Conservation (phyloP, 345 rosid genomes). For the Populus pruinosa region DNA sequence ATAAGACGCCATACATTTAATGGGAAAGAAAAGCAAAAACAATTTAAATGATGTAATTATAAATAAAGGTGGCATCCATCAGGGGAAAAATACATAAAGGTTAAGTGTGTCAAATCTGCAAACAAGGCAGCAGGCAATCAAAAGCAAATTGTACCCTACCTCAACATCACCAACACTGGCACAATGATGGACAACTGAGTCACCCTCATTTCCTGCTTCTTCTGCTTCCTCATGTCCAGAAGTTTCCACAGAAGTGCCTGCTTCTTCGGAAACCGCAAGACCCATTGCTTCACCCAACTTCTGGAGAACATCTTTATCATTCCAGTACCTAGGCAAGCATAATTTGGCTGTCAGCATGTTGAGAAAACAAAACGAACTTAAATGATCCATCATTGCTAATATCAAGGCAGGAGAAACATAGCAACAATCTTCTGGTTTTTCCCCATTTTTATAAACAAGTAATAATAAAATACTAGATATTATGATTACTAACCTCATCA, state of each 20-base stretch:
- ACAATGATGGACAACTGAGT: conserved; percentile 80
- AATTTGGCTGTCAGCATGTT: conserved; percentile 6
- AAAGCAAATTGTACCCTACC: conserved; percentile 36
- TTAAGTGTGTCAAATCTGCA: neutral
- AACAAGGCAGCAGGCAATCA: neutral
- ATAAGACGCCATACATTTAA: too few relatives aligned
- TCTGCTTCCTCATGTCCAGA: conserved; percentile 56
- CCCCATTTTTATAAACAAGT: neutral
- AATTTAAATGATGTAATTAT: neutral
- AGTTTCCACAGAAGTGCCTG: conserved; percentile 55
- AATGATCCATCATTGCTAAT: neutral
- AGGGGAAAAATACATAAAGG: neutral
- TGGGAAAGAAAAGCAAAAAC: neutral
- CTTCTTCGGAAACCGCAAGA: conserved; percentile 63
- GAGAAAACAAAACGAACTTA: neutral
- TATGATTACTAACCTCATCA: conserved; percentile 71
- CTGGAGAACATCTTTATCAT: conserved; percentile 80
- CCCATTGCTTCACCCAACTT: conserved; percentile 99
- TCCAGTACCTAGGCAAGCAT: conserved; percentile 71
- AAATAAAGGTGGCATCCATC: neutral
- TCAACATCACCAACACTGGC: conserved; percentile 97
- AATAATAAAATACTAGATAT: neutral
- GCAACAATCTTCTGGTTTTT: neutral
- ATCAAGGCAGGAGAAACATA: neutral
- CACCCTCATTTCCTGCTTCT: conserved; percentile 78